Base-by-base conservation (phyloP, 2,329 filamentous ascomycete species). In the Hymenoscyphus occultus region DNA sequence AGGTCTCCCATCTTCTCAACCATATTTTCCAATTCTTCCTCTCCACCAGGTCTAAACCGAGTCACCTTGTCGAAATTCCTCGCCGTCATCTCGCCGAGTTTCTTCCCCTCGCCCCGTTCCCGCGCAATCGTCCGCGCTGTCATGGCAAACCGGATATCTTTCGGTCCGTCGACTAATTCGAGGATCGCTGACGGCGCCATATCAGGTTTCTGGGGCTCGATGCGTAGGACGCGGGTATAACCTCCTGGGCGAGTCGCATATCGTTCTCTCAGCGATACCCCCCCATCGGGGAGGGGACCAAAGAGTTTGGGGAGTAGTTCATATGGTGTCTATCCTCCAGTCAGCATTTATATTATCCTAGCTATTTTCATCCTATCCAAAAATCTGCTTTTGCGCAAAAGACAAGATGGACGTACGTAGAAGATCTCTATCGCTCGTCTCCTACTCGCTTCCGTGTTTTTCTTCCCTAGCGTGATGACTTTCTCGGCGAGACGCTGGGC, bases 121-220 rank as follows among this genome's bases (percentile, higher is more conserved):
- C 87, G 83, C 56, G 91, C 92, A 6, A 98, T 83, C 0, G 92
- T 89, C 72, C 90, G 90, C 32, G 95, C 95, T 2, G 93, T 97
- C 85, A 98, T 88, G 73, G 92, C 92, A 80, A 97, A 97, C 40
- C 93, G 90, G 82, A 97, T 91, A 78, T 99, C 95, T 76, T 89
- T 90, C 40, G 93, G 92, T 42, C 94, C 93, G 78, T 99, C 95
- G 67, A 99, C 93, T 39, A 99, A 86, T 79, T 98, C 93, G 59
- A 99, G 88, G 69, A 99, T 93, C 28, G 95, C 94, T 40, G 90
- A 93, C 69, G 89, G 86, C 9, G 91, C 94, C 80, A 97, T 92
- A 78, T 98, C 94, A 76, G 83, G 83, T 74, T 94, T 92, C 73
- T 90, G 86, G 64, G 95, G 91, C 79, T 98, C 94, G 70, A 96